phyloP scores from a whole-genome alignment of 176 grass and related monocot genomes.

The Phyllostachys edulis region DNA sequence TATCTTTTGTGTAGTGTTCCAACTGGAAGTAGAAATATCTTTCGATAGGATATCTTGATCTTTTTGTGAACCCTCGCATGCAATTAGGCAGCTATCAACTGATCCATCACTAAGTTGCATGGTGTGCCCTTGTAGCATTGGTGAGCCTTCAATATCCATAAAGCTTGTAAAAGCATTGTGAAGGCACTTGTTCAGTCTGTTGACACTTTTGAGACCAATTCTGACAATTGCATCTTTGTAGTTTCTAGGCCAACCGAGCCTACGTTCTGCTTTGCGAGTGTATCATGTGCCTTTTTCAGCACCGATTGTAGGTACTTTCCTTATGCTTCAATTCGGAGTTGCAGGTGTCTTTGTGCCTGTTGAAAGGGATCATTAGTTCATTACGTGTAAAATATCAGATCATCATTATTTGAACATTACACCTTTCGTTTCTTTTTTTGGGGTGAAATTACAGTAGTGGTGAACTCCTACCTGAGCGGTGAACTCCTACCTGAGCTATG shows the following conservation, averaged over 20 bases:
- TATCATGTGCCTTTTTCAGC: constrained; percentile 89
- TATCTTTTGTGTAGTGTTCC: constrained; percentile 9
- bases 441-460: background rate
- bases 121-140: constrained; percentile 44
- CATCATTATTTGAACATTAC: constrained; percentile 13
- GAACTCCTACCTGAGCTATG: background rate
- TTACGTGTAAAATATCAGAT: constrained; percentile 11
- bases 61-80: constrained; percentile 70
- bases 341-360: constrained; percentile 92
- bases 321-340: constrained; percentile 98
- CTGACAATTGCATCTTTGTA: constrained; percentile 79
- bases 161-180: constrained; percentile 52
- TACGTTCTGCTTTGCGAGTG: constrained; percentile 78
- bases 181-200: constrained; percentile 72
- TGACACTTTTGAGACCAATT: constrained; percentile 86
- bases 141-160: constrained; percentile 47
- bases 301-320: constrained; percentile 93
- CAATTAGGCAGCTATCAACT: constrained; percentile 80
- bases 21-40: background rate
- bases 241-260: constrained; percentile 65
- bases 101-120: constrained; percentile 71
- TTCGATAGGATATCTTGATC: constrained; percentile 69
- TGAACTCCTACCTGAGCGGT: background rate
- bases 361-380: constrained; percentile 16
- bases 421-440: background rate